Evolutionary conservation across 2,329 filamentous ascomycete species (phyloP).

Genomic region (Davidsoniella neocaledoniae): DNA sequence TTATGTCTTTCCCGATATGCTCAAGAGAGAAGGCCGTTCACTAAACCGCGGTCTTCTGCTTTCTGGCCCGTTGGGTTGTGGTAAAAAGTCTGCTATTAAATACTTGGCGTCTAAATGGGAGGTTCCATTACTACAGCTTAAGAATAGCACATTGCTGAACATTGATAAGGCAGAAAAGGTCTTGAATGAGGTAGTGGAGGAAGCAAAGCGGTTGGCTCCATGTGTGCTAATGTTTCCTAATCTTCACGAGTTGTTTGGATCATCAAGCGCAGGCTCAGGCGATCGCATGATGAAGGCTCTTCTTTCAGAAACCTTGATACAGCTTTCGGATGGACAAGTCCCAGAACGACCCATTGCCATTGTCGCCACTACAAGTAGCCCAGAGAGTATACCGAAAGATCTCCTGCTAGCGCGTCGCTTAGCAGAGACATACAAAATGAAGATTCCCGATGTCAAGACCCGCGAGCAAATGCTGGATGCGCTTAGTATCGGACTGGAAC

Average conservation of each 20-base stretch:
- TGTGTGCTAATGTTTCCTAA: slow-evolving; percentile 86
- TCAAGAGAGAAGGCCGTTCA: slow-evolving; percentile 3
- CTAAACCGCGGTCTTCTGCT: slow-evolving; percentile 43
- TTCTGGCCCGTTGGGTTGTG: slow-evolving; percentile 65
- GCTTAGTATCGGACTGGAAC: slow-evolving; percentile 46
- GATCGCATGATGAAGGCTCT: slow-evolving; percentile 45
- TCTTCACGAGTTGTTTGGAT: slow-evolving; percentile 42
- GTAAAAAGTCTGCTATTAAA: slow-evolving; percentile 63
- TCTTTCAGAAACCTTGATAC: slow-evolving; percentile 7
- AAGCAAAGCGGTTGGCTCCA: slow-evolving; percentile 70
- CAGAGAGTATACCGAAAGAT: slow-evolving; percentile 70
- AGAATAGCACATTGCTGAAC: slow-evolving; percentile 21
- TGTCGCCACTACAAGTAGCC: slow-evolving; percentile 76
- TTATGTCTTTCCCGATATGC: slow-evolving; percentile 10
- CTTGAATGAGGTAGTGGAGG: slow-evolving; percentile 33
- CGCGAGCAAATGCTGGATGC: slow-evolving; percentile 64
- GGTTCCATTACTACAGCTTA: slow-evolving; percentile 51
- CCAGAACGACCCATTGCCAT: slow-evolving; percentile 52
- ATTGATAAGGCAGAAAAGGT: slow-evolving; percentile 24
- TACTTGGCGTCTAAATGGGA: slow-evolving; percentile 55
- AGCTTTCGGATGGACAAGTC: slow-evolving; percentile 4
- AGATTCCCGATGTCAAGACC: slow-evolving; percentile 64
- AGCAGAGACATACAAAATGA: slow-evolving; percentile 71
- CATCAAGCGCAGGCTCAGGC: slow-evolving; percentile 29
- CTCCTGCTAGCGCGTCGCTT: slow-evolving; percentile 61